Conservation (phyloP, 768 basidiomycete genomes). For the Neoboletus magnificus region DNA sequence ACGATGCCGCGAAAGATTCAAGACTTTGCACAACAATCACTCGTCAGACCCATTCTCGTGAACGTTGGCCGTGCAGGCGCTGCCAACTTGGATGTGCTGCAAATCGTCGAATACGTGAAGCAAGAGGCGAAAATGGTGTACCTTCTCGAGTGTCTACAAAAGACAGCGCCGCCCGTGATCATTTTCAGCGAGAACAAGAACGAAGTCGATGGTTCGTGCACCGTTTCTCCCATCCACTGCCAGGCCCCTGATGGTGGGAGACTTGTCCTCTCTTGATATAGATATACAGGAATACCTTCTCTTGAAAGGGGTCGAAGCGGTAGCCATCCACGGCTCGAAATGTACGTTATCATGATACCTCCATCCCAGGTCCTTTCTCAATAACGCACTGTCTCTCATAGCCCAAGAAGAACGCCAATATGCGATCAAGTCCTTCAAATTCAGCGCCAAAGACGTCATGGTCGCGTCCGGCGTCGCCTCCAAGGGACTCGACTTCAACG, state of each 20-base stretch:
- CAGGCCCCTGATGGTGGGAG: background rate
- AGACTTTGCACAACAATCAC: slow-evolving; percentile 94
- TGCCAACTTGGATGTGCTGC: slow-evolving; percentile 93
- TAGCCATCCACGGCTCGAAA: slow-evolving; percentile 98
- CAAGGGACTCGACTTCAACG: slow-evolving; percentile 97
- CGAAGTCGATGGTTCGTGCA: slow-evolving; percentile 88
- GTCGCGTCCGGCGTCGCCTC: slow-evolving; percentile 97
- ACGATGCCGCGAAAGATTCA: slow-evolving; percentile 99
- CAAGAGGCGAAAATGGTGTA: slow-evolving; percentile 99
- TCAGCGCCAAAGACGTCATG: slow-evolving; percentile 98
- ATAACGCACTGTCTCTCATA: slow-evolving; percentile 28
- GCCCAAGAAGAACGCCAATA: slow-evolving; percentile 99
- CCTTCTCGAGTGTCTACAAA: slow-evolving; percentile 93
- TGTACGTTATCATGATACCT: slow-evolving; percentile 44
- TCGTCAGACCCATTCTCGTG: slow-evolving; percentile 92
- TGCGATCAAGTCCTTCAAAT: slow-evolving; percentile 97
- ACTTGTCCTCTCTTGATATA: slow-evolving; percentile 29
- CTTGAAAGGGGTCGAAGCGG: slow-evolving; percentile 96
- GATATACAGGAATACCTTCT: slow-evolving; percentile 98
- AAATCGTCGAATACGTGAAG: slow-evolving; percentile 98
- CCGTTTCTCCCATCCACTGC: background rate
- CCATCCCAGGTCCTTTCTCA: background rate
- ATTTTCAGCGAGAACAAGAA: slow-evolving; percentile 99
- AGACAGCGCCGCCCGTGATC: slow-evolving; percentile 97
- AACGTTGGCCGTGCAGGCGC: slow-evolving; percentile 98